These are phyloP conservation scores for Talaromyces sp. DNA, from an alignment of 2,329 filamentous ascomycete genomes.

Conservation along the genomic window DNA sequence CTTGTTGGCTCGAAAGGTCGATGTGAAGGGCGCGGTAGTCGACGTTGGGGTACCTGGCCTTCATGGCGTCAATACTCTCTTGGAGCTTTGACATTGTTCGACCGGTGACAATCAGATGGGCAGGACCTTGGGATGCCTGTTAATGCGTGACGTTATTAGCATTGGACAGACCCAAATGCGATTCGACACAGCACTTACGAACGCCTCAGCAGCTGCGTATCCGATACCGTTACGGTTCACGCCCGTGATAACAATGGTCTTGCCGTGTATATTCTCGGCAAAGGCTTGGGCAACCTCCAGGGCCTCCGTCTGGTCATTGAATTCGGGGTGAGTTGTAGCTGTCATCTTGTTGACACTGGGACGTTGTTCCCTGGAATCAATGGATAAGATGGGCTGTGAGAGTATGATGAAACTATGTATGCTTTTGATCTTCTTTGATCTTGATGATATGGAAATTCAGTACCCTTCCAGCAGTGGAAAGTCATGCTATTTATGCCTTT, in stretches of 20 bases:
- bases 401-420: rapidly evolving
- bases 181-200: conserved; percentile 7
- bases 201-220: conserved; percentile 13
- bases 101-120: conserved; percentile 19
- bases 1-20: conserved; percentile 33
- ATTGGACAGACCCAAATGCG: background rate
- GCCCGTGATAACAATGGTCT: conserved; percentile 19
- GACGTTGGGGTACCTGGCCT: conserved; percentile 18
- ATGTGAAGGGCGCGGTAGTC: conserved; percentile 28
- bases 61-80: conserved; percentile 18
- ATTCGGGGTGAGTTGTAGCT: conserved; percentile 32
- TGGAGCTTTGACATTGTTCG: conserved; percentile 17
- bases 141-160: background rate
- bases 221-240: conserved; percentile 12
- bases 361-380: background rate
- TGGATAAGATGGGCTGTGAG: background rate
- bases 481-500: conserved; percentile 5
- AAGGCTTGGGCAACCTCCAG: conserved; percentile 40
- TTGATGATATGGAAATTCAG: background rate
- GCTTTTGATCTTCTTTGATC: background rate
- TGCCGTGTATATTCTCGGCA: conserved; percentile 32
- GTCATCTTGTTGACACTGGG: conserved; percentile 21
- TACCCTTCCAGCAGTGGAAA: background rate
- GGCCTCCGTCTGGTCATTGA: conserved; percentile 36
- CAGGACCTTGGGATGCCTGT: conserved; percentile 22